A percentile compares a stretch with the other conserved stretches of the same genome.
phyloP scores from a whole-genome alignment of 441 rosid genomes.

The Pelargonium citronellum region DNA sequence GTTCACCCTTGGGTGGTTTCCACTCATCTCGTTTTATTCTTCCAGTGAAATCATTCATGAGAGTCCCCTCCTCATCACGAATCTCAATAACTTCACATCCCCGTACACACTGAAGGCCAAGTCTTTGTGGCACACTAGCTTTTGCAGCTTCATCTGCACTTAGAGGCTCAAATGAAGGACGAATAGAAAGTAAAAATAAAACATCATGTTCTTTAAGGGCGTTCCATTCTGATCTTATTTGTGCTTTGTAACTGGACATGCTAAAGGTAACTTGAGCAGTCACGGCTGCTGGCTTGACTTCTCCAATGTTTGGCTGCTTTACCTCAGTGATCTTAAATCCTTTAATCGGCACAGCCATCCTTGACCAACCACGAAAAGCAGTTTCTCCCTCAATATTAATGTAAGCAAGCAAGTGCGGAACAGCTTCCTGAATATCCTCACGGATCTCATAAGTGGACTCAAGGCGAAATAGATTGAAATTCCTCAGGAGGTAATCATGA shows the following conservation, averaged over 20 bases:
- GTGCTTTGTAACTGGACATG: constrained; percentile 83
- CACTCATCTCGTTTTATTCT: constrained; percentile 90
- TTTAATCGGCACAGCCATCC: constrained; percentile 93
- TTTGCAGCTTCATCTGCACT: constrained; percentile 89
- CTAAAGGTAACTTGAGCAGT: constrained; percentile 81
- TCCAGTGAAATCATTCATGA: constrained; percentile 97
- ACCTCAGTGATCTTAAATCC: constrained; percentile 69
- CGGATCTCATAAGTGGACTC: constrained; percentile 99
- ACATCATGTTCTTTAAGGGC: constrained; percentile 98
- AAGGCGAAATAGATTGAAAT: constrained; percentile 94
- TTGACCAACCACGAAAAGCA: constrained; percentile 98
- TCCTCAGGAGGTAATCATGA: constrained; percentile 91
- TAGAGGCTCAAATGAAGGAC: constrained; percentile 90
- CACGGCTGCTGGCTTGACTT: constrained; percentile 91
- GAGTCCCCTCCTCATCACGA: constrained; percentile 85
- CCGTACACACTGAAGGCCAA: constrained; percentile 90
- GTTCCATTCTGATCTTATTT: constrained; percentile 92
- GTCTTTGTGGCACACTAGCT: constrained; percentile 83
- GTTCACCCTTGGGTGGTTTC: constrained; percentile 98
- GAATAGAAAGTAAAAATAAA: constrained; percentile 78
- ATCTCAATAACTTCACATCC: constrained; percentile 95
- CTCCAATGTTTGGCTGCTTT: constrained; percentile 97
- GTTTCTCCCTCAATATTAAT: constrained; percentile 84
- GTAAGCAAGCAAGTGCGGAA: constrained; percentile 87
- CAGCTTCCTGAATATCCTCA: constrained; percentile 98